These are phyloP conservation scores for Colletotrichum cuscutae DNA, from an alignment of 2,329 filamentous ascomycete genomes.

Conservation along the genomic window DNA sequence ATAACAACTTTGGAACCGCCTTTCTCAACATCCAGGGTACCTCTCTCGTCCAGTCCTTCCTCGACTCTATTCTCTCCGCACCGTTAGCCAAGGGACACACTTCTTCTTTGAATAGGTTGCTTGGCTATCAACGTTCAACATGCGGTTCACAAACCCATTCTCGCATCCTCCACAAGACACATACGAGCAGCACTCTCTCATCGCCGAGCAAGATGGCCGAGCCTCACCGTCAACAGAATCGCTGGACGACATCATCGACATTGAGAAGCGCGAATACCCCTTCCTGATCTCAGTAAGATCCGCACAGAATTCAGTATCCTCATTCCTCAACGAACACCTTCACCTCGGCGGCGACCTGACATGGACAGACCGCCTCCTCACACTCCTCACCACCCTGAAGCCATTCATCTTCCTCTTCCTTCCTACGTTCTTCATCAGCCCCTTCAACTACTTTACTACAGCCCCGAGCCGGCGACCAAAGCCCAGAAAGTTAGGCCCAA, in stretches of 20 bases:
- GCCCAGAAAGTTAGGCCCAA: constrained; percentile 50
- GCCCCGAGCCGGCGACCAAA: background rate
- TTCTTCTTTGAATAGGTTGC: background rate
- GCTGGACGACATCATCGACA: background rate
- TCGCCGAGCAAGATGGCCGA: background rate
- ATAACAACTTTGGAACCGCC: background rate
- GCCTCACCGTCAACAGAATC: background rate
- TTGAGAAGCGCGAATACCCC: background rate
- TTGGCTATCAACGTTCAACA: background rate
- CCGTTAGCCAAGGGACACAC: background rate
- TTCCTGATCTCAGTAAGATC: constrained; percentile 5
- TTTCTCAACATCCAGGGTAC: background rate
- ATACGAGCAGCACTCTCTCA: background rate
- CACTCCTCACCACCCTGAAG: background rate
- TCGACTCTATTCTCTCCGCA: background rate
- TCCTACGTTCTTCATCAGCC: background rate
- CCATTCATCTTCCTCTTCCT: background rate
- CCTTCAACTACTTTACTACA: background rate
- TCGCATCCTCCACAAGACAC: background rate
- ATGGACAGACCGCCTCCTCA: background rate
- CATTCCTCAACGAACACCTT: background rate
- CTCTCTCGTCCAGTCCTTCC: background rate
- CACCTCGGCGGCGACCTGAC: background rate
- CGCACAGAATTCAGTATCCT: constrained; percentile 7
- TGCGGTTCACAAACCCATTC: constrained; percentile 16